Conservation (phyloP, 139 green algal species). For the Dunaliella primolecta region DNA sequence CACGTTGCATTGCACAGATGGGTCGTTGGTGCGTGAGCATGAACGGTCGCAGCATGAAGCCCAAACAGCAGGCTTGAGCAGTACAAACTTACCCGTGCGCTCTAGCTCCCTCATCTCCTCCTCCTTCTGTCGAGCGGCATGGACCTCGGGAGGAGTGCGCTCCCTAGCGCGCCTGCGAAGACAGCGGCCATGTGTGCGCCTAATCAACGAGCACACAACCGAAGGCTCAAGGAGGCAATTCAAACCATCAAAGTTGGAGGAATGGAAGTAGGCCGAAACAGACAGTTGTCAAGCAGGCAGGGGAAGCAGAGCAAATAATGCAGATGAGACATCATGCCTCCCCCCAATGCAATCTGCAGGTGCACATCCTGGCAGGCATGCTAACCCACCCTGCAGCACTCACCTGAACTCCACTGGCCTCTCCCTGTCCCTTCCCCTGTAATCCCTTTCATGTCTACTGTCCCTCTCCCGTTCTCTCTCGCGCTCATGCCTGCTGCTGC, state of each 20-base stretch:
- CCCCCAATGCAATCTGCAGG: too few species aligned
- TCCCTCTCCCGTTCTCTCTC: constrained; percentile 16
- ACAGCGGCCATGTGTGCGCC: neutral
- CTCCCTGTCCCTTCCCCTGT: neutral
- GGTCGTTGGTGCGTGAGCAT: too few species aligned
- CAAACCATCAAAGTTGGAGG: neutral
- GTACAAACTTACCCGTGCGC: too few species aligned
- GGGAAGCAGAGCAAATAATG: neutral
- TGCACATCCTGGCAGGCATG: too few species aligned
- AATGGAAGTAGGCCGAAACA: neutral
- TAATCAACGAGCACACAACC: neutral
- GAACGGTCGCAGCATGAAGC: too few species aligned
- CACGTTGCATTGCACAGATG: too few species aligned
- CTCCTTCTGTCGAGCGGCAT: constrained; percentile 59
- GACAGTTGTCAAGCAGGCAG: neutral
- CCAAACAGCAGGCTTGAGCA: too few species aligned
- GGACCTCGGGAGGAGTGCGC: constrained; percentile 64
- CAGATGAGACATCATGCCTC: neutral
- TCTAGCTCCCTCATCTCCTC: constrained; percentile 69
- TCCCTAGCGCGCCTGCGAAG: constrained; percentile 20
- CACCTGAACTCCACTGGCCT: neutral
- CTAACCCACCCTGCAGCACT: too few species aligned
- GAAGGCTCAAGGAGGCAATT: neutral
- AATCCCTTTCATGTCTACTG: constrained; percentile 6
- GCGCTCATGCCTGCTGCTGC: constrained; percentile 4